Base-by-base conservation (phyloP, 805 yeast genomes). In the Suhomyces prunicola region DNA sequence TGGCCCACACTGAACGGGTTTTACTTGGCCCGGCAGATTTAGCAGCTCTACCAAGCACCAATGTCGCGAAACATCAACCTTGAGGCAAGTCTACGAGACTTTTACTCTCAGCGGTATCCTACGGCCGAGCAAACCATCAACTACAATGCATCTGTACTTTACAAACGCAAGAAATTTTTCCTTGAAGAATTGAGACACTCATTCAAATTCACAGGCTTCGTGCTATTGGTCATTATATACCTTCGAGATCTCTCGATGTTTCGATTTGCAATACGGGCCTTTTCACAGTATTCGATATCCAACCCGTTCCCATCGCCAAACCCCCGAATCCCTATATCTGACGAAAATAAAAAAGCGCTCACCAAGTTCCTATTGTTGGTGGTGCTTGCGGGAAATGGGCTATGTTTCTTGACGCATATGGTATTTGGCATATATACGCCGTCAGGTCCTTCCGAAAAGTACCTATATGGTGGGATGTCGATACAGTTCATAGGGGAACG, bases 121-220 rank as follows among this genome's bases (percentile, higher is more conserved):
- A 61, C 73, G 0, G 66, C 64, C 9, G 73, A 73, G 45, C 76
- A 79, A 61, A 70, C 80, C 4, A 56, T 68, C 35, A 57, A 59
- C 13, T 77, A 79, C 61, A 77, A 79, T 59, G 68, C 69, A 5
- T 59, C 70, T 23, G 65, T 72, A 23, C 67, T 77, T 9, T 78
- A 77, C 53, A 73, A 74, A 56, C 68, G 81, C 48, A 77, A 73
- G 64, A 67, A 68, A 54, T 71, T 63, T 52, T 78, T 78, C 54
- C 59, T 71, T 10, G 60, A 62, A 24, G 71, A 77, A 39, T 57
- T 81, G 8, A 60, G 72, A 19, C 63, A 65, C 19, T 60, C 67
- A 4, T 42, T 77, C 19, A 73, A 72, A 42, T 49, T 69, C 2
- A 27, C 73, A 8, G 79, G 79, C 36, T 73, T 62, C 55, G 54